Base-by-base conservation (phyloP, 306 rosid species). In the Cicer bijugum region DNA sequence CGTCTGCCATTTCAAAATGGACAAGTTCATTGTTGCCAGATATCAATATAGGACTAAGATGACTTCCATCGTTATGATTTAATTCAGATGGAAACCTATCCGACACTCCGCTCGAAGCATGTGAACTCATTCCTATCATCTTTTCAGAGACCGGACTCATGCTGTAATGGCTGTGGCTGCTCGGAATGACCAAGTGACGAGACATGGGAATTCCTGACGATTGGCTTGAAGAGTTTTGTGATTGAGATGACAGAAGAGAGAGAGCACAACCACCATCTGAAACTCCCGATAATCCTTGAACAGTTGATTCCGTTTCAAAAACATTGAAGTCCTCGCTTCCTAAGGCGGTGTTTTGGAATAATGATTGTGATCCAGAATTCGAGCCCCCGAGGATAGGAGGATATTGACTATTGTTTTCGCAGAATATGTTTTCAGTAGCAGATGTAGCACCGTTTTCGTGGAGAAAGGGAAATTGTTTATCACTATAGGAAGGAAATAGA, bases 191-290 rank as follows among this genome's bases (percentile, higher is more conserved):
- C 74, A 78, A 15, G 14, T 86, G 69, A 39, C 75, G 76, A 62
- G 76, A 71, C 50, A 85, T 12, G 66, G 84, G 87, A 74, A 86
- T 84, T 82, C 84, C 93, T 4, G 89, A 73, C 1, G 83, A 76
- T 78, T 83, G 89, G 87, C 84, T 84, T 71, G 85, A 82, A 62
- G 91, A 85, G 81, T 81, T 89, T 43, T 84, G 91, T 38, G 92
- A 81, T 53, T 86, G 96, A 68, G 96, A 81, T 90, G 97, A 90
- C 97, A 92, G 97, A 92, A 90, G 94, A 92, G 97, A 92, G 97
- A 78, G 94, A 90, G 91, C 97, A 88, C 86, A 82, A 75, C 91
- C 89, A 28, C 92, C 82, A 81, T 82, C 90, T 8, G 89, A 75
- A 42, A 87, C 74, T 58, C 91, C 85, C 11, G 89, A 83, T 59